Evolutionary conservation across 805 yeast genomes (phyloP), one percentile per base, ranked within the genome.

Genomic region (Ogataea henricii): DNA sequence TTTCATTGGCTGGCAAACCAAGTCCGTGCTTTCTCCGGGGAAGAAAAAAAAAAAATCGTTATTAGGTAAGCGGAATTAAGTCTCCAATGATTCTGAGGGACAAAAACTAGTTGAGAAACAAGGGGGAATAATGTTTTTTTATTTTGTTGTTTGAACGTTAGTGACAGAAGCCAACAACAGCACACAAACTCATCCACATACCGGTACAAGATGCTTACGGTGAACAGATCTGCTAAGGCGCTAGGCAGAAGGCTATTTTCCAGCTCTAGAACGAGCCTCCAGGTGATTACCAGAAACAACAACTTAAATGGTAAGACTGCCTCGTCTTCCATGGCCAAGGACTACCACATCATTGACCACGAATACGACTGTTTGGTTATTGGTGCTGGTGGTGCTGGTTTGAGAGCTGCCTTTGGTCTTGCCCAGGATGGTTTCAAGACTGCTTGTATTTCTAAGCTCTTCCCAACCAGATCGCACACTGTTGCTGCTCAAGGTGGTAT

Each of bases 401-500:
- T 92, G 52, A 85, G 99, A 74, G 99, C 99, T 35, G 98, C 99
- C 32, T 94, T 92, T 61, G 99, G 99, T 56, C 79, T 92, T 49
- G 96, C 97, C 49, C 91, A 89, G 66, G 96, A 96, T 46, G 99
- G 99, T 37, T 92, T 78, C 77, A 92, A 94, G 71, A 92, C 97
- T 39, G 99, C 99, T 30, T 94, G 99, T 82, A 82, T 92, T 60
- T 85, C 97, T 57, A 92, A 92, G 74, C 81, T 92, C 63, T 92
- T 92, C 79, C 99, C 98, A 47, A 92, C 99, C 25, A 87, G 99
- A 74, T 91, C 97, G 16, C 99, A 92, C 69, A 92, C 99, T 17
- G 99, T 92, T 43, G 98, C 98, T 48, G 99, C 99, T 43, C 99
- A 92, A 74, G 99, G 99, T 74, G 99, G 99, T 76, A 94, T 92